Base-by-base conservation (phyloP, 2,329 filamentous ascomycete species). In the Diaporthe longicolla region DNA sequence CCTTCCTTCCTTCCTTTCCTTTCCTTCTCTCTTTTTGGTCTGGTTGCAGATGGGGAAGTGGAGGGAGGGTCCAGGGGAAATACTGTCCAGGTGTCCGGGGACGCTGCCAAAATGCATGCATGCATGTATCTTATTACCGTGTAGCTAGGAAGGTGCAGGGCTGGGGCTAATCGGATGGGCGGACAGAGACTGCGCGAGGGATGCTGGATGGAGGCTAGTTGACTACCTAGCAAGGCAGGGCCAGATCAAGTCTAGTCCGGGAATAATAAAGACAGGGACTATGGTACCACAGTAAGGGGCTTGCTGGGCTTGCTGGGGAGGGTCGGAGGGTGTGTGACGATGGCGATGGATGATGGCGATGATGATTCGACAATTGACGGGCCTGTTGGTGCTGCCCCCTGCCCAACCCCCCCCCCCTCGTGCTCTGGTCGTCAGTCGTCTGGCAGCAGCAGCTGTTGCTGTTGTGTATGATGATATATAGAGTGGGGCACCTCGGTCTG, bases 131-230 rank as follows among this genome's bases (percentile, higher is more conserved):
- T 40, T 40, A 45, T 43, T 43, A n/a, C 43, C 13, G n/a, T 26
- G n/a, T 40, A 63, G 37, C 13, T 37, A 37, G 37, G 37, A 37
- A 37, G 45, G 45, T 50, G 45, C n/a, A n/a, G 58, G 19, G 32
- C 43, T 52, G 29, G 61, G 63, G 63, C 29, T 24, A 35, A 48
- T 52, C 63, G 63, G 63, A 37, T 66, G 45, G 63, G 63, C 63
- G 63, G 63, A 52, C 63, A 66, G 63, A 66, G 45, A 52, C 29
- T 37, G 45, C 45, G 61, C 50, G 29, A 19, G 61, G 43, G 35
- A 50, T 50, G 61, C 61, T 66, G 29, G 61, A 50, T 52, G 21
- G 61, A 17, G 61, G 10, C 37, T 37, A 37, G 37, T 37, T 7
- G 43, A 7, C 43, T 65, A n/a, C n/a, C n/a, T n/a, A 50, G 61